A percentile compares a stretch with the other conserved stretches of the same genome.
Evolutionary conservation across 192 early-diverging fungal genomes (phyloP).

Genomic region (Pilobolus umbonatus): DNA sequence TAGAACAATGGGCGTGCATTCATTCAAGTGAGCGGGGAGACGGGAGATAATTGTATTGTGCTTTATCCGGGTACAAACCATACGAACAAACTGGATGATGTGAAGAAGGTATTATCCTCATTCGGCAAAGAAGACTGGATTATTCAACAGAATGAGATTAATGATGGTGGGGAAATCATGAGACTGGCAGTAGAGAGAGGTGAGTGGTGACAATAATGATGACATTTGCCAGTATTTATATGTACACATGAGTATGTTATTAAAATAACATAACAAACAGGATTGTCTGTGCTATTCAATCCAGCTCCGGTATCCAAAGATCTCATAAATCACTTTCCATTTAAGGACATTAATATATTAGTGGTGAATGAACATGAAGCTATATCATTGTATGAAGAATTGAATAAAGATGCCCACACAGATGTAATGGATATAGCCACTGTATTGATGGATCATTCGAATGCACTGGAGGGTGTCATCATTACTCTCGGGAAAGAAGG

Average conservation of each 20-base stretch:
- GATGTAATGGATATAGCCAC: slow-evolving; percentile 26
- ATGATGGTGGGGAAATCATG: slow-evolving; percentile 60
- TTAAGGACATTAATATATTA: slow-evolving; percentile 67
- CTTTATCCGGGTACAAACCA: slow-evolving; percentile 78
- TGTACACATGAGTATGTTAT: too few species aligned
- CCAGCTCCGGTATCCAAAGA: slow-evolving; percentile 69
- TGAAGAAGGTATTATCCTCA: slow-evolving; percentile 40
- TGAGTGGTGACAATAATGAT: too few species aligned
- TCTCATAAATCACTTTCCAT: slow-evolving; percentile 40
- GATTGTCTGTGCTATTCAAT: slow-evolving; percentile 75
- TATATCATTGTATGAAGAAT: slow-evolving; percentile 34
- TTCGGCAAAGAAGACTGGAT: slow-evolving; percentile 70
- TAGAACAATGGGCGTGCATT: slow-evolving; percentile 78
- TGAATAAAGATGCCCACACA: slow-evolving; percentile 10
- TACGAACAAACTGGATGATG: slow-evolving; percentile 45
- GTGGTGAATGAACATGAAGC: slow-evolving; percentile 83
- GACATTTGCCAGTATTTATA: too few species aligned
- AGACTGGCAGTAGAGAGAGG: slow-evolving; percentile 46
- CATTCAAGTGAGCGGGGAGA: slow-evolving; percentile 69
- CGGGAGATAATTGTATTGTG: slow-evolving; percentile 85
- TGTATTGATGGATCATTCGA: slow-evolving; percentile 41
- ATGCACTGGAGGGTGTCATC: slow-evolving; percentile 50
- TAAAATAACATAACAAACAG: slow-evolving; percentile 28
- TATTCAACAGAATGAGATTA: slow-evolving; percentile 87
- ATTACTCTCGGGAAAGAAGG: slow-evolving; percentile 70